Evolutionary conservation across 352 stramenopile species (phyloP).

Genomic region (Stephanocyclus meneghinianus): DNA sequence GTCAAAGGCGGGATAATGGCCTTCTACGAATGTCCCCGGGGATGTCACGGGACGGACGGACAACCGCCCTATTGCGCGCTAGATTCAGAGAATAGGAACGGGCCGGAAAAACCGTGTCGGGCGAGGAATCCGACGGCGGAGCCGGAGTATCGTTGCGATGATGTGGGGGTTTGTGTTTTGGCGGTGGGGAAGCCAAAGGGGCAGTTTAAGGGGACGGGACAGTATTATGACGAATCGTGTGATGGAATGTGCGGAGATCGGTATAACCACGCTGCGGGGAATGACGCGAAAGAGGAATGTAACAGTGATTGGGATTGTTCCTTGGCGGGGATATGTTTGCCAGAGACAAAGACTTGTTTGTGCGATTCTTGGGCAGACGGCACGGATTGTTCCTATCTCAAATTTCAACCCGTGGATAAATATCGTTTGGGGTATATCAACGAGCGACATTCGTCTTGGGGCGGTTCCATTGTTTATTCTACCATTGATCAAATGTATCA

Average conservation of each 20-base stretch:
- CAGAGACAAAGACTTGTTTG: constrained; percentile 28
- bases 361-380: constrained; percentile 47
- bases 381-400: constrained; percentile 47
- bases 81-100: constrained; percentile 1
- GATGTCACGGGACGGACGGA: constrained; percentile 41
- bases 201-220: constrained; percentile 35
- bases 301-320: constrained; percentile 36
- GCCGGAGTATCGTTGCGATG: constrained; percentile 46
- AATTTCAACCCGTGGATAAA: constrained; percentile 40
- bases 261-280: background rate
- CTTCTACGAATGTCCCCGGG: constrained; percentile 24
- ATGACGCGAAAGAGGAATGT: constrained; percentile 16
- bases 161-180: constrained; percentile 31
- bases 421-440: constrained; percentile 33
- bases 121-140: constrained; percentile 22
- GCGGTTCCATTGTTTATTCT: constrained; percentile 37
- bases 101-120: constrained; percentile 16
- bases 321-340: constrained; percentile 28
- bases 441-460: constrained; percentile 34
- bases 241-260: constrained; percentile 43
- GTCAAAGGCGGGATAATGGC: constrained; percentile 33
- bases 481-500: constrained; percentile 26
- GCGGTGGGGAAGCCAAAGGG: constrained; percentile 28
- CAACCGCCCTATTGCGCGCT: constrained; percentile 31
- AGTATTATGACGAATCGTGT: constrained; percentile 47